Percentiles rank a stretch among this genome's conserved stretches.
Conservation (phyloP, 2,329 filamentous ascomycete genomes). For the Diplodia intermedia region DNA sequence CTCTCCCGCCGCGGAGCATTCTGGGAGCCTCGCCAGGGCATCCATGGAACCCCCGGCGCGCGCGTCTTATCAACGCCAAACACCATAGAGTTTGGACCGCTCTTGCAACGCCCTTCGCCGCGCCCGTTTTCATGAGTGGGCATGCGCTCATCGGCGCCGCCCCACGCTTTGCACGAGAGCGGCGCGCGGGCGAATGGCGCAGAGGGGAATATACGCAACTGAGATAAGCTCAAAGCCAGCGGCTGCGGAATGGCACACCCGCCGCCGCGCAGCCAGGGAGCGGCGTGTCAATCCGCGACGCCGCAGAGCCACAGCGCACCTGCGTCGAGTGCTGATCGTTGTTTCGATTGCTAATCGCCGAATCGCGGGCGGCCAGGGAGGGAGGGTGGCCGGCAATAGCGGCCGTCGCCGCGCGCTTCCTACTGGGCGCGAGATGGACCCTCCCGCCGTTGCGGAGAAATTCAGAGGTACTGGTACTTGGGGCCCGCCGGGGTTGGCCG, state of each 20-base stretch:
- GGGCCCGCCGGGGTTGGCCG: conserved; percentile 1
- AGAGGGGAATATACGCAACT: neutral
- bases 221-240: conserved; percentile 27
- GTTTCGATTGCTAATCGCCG: conserved; percentile 30
- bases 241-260: conserved; percentile 26
- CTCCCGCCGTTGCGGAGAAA: neutral
- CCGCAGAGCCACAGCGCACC: conserved; percentile 27
- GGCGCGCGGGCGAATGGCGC: neutral
- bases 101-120: conserved; percentile 3
- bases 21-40: conserved; percentile 14
- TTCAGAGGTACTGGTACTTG: neutral
- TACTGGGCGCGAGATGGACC: conserved; percentile 8
- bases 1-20: neutral
- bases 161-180: conserved; percentile 9
- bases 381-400: neutral
- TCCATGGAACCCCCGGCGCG: conserved; percentile 13
- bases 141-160: conserved; percentile 8
- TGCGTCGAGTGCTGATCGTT: conserved; percentile 18
- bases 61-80: conserved; percentile 18
- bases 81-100: conserved; percentile 8
- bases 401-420: conserved; percentile 19
- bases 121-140: conserved; percentile 16
- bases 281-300: conserved; percentile 7
- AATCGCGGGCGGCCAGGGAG: neutral
- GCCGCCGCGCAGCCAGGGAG: conserved; percentile 22